phyloP scores from a whole-genome alignment of 495 filamentous ascomycete species.

The Neurospora hispaniola region DNA sequence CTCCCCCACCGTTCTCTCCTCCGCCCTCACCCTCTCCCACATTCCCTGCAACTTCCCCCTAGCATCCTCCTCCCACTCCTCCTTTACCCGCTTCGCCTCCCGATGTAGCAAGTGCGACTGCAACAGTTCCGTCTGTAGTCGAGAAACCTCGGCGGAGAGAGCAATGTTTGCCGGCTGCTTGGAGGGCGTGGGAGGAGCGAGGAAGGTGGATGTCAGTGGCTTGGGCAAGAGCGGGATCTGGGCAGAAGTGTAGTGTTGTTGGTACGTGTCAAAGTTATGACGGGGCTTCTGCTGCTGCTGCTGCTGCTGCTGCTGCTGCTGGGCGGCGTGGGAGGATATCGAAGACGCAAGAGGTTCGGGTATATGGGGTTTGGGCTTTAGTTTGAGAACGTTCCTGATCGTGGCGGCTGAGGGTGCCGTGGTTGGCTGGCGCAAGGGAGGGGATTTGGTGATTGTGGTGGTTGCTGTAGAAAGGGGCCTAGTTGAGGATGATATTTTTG shows the following conservation, averaged over 20 bases:
- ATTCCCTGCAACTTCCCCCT: slow-evolving; percentile 25
- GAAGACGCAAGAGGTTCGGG: background rate
- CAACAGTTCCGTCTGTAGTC: slow-evolving; percentile 60
- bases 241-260: slow-evolving; percentile 59
- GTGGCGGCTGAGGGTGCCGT: background rate
- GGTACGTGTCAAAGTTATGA: slow-evolving; percentile 53
- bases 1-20: slow-evolving; percentile 20
- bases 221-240: slow-evolving; percentile 43
- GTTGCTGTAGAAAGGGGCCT: background rate
- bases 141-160: slow-evolving; percentile 47
- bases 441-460: slow-evolving; percentile 1
- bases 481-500: background rate
- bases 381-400: background rate
- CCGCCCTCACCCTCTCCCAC: slow-evolving; percentile 28
- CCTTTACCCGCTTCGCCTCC: slow-evolving; percentile 20
- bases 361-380: slow-evolving; percentile 8
- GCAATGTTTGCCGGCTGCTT: slow-evolving; percentile 43
- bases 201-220: slow-evolving; percentile 42
- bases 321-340: background rate
- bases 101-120: slow-evolving; percentile 62
- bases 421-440: background rate
- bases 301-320: background rate
- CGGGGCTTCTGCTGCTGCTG: slow-evolving; percentile 10
- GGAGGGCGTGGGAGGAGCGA: slow-evolving; percentile 40
- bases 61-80: slow-evolving; percentile 40